Conservation (phyloP, 768 basidiomycete genomes). For the Gelatoporia subvermispora region DNA sequence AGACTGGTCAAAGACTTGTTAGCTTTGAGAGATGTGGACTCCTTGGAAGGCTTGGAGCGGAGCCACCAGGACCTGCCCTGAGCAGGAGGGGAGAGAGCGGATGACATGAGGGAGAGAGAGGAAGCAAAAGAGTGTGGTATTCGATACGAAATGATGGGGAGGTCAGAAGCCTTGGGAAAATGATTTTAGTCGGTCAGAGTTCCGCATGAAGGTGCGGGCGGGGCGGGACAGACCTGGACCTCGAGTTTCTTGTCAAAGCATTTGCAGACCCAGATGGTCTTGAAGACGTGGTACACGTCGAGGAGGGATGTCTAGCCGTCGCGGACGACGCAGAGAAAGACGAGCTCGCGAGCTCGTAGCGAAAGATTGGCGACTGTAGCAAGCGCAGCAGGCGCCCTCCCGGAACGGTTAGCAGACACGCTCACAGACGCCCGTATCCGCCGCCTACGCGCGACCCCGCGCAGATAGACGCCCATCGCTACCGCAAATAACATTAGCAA, state of each 20-base stretch:
- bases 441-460: too few relatives aligned
- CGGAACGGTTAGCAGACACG: too few relatives aligned
- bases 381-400: too few relatives aligned
- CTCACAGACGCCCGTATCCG: too few relatives aligned
- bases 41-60: conserved; percentile 26
- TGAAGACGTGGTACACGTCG: conserved; percentile 4
- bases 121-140: conserved; percentile 22
- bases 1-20: conserved; percentile 16
- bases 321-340: too few relatives aligned
- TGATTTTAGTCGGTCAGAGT: conserved; percentile 9
- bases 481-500: too few relatives aligned
- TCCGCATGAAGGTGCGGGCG: background rate
- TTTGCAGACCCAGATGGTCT: background rate
- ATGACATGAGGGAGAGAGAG: conserved; percentile 19
- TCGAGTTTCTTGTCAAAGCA: background rate
- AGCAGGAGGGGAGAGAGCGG: conserved; percentile 14
- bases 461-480: too few relatives aligned
- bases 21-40: conserved; percentile 10
- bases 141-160: conserved; percentile 12
- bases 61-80: conserved; percentile 29
- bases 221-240: background rate
- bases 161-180: conserved; percentile 7
- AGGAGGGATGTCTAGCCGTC: too few relatives aligned
- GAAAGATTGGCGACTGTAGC: too few relatives aligned
- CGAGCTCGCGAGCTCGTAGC: too few relatives aligned